Evolutionary conservation across 139 green algal genomes (phyloP), one percentile per base, ranked within the genome.

Genomic region (Trebouxia sp.): DNA sequence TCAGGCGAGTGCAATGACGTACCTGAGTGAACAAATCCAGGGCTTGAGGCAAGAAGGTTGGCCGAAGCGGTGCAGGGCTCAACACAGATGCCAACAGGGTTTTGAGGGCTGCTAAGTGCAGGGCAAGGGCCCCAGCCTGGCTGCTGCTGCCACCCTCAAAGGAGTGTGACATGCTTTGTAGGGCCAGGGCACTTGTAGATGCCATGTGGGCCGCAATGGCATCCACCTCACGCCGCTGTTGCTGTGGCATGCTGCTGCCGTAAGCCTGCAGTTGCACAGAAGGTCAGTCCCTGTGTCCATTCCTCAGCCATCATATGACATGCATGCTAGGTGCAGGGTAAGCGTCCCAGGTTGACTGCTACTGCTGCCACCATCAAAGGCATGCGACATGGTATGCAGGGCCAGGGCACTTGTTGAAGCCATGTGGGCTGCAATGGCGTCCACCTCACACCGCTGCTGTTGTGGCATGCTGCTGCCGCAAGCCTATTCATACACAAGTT

Each of bases 51-150:
- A 93, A 82, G 80, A 89, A 87, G 6, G 83, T 80, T 15, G 85
- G 88, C 4, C 83, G 81, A 74, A 88, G 83, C 22, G 75, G 56
- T 38, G 43, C 75, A 0, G 90, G 88, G 65, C 86, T 86, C 72
- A 91, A 81, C 75, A 93, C 65, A 15, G 84, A 90, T 0, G 87
- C 82, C 35, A 91, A 72, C 55, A 93, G 87, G n/a, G 85, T 83
- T 26, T 70, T 65, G 12, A 82, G 70, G 7, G 90, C 85, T 7
- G 88, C 82, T 37, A 86, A 42, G 30, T 86, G 87, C 39, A 92
- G 47, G 1, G 48, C 28, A 37, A 37, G 41, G 11, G 74, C 14
- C 48, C 28, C 65, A n/a, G 53, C 42, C 10, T 11, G 30, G 37
- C 75, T 50, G 35, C 80, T 35, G 12, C 30, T 53, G 1, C 51